These are phyloP conservation scores for Saccharomyces hybrid DNA, from an alignment of 1,139 yeast species.

Conservation along the genomic window DNA sequence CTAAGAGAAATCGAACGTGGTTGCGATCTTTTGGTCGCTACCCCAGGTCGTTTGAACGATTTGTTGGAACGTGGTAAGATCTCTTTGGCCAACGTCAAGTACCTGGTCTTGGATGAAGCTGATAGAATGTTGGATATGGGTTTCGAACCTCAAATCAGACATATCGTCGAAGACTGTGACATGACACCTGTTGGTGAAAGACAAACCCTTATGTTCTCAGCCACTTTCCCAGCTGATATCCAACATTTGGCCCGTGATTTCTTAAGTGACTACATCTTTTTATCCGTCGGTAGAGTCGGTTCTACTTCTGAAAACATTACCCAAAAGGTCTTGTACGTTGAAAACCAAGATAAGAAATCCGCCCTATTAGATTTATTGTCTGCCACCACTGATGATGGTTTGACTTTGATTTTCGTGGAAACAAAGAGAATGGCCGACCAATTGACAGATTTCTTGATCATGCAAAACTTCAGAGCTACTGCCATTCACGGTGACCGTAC, in stretches of 20 bases:
- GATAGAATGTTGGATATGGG: conserved; percentile 99
- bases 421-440: conserved; percentile 98
- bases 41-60: conserved; percentile 98
- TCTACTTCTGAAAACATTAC: conserved; percentile 96
- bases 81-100: conserved; percentile 81
- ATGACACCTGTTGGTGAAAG: conserved; percentile 88
- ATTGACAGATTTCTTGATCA: conserved; percentile 83
- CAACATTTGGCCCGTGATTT: conserved; percentile 96
- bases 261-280: conserved; percentile 88
- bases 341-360: conserved; percentile 89
- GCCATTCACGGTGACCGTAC: conserved; percentile 99
- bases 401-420: conserved; percentile 92
- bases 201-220: conserved; percentile 97
- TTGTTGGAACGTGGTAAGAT: conserved; percentile 90
- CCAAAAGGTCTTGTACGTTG: conserved; percentile 86
- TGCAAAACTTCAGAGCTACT: conserved; percentile 90
- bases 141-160: conserved; percentile 98
- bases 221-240: conserved; percentile 96
- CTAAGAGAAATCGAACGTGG: conserved; percentile 86
- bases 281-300: conserved; percentile 97
- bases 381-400: conserved; percentile 61
- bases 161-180: conserved; percentile 94
- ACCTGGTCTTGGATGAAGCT: conserved; percentile 95
- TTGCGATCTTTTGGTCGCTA: conserved; percentile 91
- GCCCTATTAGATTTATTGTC: conserved; percentile 84